Percentiles rank a stretch among this genome's conserved stretches.
These are phyloP conservation scores for Schizosaccharomyces lindneri DNA, from an alignment of 805 yeast genomes.

Conservation along the genomic window DNA sequence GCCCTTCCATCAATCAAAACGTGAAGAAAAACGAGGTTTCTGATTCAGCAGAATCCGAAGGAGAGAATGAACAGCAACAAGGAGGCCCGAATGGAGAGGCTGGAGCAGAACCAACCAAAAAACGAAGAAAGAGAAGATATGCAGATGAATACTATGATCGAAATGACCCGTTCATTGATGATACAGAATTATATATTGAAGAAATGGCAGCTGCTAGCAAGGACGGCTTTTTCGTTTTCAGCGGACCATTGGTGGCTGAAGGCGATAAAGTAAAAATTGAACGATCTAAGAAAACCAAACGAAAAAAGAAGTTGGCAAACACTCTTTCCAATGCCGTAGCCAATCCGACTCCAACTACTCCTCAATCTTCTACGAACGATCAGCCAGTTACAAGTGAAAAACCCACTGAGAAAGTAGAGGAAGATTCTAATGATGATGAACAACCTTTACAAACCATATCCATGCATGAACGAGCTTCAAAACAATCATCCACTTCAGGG, in stretches of 20 bases:
- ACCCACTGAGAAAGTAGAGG: no score
- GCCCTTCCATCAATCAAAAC: conserved; percentile 17
- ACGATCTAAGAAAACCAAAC: conserved; percentile 16
- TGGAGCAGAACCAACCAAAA: conserved; percentile 5
- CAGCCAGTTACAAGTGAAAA: no score
- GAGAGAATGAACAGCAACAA: conserved; percentile 12
- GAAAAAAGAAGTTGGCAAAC: conserved; percentile 11
- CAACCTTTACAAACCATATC: no score
- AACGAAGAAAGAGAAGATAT: conserved; percentile 24
- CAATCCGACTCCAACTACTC: not conserved
- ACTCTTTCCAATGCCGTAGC: not conserved
- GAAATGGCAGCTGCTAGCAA: conserved; percentile 78
- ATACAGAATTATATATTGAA: conserved; percentile 74
- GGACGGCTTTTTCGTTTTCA: conserved; percentile 87
- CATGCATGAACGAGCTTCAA: no score
- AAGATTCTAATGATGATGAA: no score
- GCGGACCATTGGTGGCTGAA: conserved; percentile 67
- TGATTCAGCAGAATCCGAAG: conserved; percentile 12
- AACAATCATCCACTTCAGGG: not conserved
- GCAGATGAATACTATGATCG: conserved; percentile 31
- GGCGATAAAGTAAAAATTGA: conserved; percentile 24
- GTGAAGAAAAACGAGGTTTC: conserved; percentile 6
- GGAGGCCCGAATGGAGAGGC: conserved; percentile 16
- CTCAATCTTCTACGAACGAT: no score
- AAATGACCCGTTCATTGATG: conserved; percentile 91